Evolutionary conservation across 352 stramenopile genomes (phyloP), one percentile per base, ranked within the genome.

Genomic region (Phytophthora pistaciae): DNA sequence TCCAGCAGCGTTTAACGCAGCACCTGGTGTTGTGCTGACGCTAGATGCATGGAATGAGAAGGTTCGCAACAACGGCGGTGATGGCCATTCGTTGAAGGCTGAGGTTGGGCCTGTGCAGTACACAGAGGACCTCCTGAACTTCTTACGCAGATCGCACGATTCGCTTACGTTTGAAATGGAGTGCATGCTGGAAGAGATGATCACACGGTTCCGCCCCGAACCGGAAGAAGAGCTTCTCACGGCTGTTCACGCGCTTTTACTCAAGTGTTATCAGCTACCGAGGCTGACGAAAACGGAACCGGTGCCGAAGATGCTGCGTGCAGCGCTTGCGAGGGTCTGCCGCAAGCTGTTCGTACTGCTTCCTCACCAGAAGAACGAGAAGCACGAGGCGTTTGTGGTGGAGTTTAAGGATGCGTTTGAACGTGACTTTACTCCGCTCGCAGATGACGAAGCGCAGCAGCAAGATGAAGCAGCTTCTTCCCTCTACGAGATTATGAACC

Each of bases 141-240:
- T 97, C 61, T 79, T 99, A 23, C 98, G 79, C 80, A 91, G 95
- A 75, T 91, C 88, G 64, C 92, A 93, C 70, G 87, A 95, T 63
- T 85, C 89, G 23, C 79, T 98, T 49, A 97, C 87, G 53, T 97
- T 97, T 72, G 94, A 98, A 73, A 97, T 99, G 83, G 98, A 99
- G 84, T 96, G 92, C 33, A 98, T 99, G 77, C 80, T 99, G 33
- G 98, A 99, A 82, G 97, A 99, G 72, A 91, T 99, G 70, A 99
- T 99, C 74, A 96, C 98, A 5, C 95, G 97, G 46, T 99, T 99
- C 70, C 92, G 97, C 1, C 96, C 96, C 16, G 98, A 98, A 58
- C 98, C 98, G 5, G 97, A 99, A 77, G 97, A 99, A 75, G 98
- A 99, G 75, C 85, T 99, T 61, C 83, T 99, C 16, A 97, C 92